A percentile compares a stretch with the other conserved stretches of the same genome.
Conservation (phyloP, 1,139 yeast species). For the Schizosaccharomyces versatilis region DNA sequence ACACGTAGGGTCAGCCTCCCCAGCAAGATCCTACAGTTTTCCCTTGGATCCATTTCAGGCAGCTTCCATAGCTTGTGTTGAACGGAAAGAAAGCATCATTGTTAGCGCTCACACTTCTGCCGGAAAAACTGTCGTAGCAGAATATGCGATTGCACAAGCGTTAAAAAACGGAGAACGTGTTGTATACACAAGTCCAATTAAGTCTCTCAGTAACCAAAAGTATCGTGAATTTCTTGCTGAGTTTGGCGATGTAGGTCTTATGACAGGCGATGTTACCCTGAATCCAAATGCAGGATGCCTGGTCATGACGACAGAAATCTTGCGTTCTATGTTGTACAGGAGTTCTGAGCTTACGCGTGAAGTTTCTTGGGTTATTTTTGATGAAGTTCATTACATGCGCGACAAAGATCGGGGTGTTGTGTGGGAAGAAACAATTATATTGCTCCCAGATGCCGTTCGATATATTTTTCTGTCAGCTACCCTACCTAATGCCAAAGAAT, state of each 20-base stretch:
- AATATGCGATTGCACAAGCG: constrained; percentile 92
- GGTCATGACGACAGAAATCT: constrained; percentile 93
- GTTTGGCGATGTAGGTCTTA: constrained; percentile 86
- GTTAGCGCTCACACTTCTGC: constrained; percentile 98
- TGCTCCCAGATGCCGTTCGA: constrained; percentile 84
- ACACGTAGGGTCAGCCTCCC: constrained; percentile 31
- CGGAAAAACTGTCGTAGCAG: constrained; percentile 97
- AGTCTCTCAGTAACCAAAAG: constrained; percentile 88
- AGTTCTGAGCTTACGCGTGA: constrained; percentile 86
- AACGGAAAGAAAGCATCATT: constrained; percentile 75
- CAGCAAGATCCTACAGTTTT: constrained; percentile 78
- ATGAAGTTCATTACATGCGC: constrained; percentile 91
- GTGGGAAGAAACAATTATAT: constrained; percentile 95
- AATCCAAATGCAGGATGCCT: constrained; percentile 92
- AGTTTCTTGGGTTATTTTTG: constrained; percentile 90
- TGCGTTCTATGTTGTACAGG: constrained; percentile 81
- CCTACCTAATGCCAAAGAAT: constrained; percentile 93
- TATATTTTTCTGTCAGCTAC: constrained; percentile 83
- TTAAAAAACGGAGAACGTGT: constrained; percentile 77
- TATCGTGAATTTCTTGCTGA: constrained; percentile 80
- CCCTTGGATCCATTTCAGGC: constrained; percentile 89
- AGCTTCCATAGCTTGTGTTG: constrained; percentile 83
- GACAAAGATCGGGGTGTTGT: constrained; percentile 89
- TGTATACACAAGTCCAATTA: constrained; percentile 90
- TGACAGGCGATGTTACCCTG: constrained; percentile 95